Evolutionary conservation across 495 filamentous ascomycete species (phyloP).

Genomic region (Penicillium longicatenatum): DNA sequence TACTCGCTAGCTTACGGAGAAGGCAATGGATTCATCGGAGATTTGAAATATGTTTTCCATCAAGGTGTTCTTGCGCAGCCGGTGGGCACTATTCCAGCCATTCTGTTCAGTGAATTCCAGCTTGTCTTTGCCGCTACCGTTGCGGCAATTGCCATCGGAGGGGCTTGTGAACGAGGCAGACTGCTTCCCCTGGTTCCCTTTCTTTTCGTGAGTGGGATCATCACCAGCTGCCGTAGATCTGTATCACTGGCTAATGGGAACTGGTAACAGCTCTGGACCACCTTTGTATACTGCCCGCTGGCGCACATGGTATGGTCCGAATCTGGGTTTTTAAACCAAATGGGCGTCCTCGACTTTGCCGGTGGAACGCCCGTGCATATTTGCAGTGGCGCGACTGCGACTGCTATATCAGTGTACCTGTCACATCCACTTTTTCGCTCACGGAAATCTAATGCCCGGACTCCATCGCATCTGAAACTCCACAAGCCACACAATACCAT

Average conservation of each 20-base stretch:
- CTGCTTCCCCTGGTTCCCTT: slow-evolving; percentile 53
- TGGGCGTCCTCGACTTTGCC: slow-evolving; percentile 48
- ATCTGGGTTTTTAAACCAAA: slow-evolving; percentile 35
- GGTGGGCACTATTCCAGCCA: slow-evolving; percentile 48
- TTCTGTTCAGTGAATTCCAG: slow-evolving; percentile 56
- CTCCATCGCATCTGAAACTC: slow-evolving; percentile 43
- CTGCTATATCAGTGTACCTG: slow-evolving; percentile 44
- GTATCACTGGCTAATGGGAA: not conserved
- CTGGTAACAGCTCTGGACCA: slow-evolving; percentile 40
- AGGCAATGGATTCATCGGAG: slow-evolving; percentile 40
- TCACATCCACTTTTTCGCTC: slow-evolving; percentile 46
- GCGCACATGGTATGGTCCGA: slow-evolving; percentile 50
- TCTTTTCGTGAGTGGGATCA: slow-evolving; percentile 38
- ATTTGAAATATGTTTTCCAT: slow-evolving; percentile 41
- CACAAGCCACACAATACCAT: slow-evolving; percentile 51
- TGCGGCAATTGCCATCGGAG: slow-evolving; percentile 45
- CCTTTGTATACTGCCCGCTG: slow-evolving; percentile 47
- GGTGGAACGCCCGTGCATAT: slow-evolving; percentile 52
- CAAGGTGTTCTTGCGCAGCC: slow-evolving; percentile 40
- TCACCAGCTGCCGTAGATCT: not conserved
- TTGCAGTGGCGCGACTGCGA: slow-evolving; percentile 46
- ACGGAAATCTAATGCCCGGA: slow-evolving; percentile 35
- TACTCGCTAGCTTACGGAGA: slow-evolving; percentile 46
- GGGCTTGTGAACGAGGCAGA: slow-evolving; percentile 51
- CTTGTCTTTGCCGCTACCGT: slow-evolving; percentile 54